A percentile compares a stretch with the other conserved stretches of the same genome.
Evolutionary conservation across 768 basidiomycete genomes (phyloP).

Genomic region (Thelephora aurantiotincta): DNA sequence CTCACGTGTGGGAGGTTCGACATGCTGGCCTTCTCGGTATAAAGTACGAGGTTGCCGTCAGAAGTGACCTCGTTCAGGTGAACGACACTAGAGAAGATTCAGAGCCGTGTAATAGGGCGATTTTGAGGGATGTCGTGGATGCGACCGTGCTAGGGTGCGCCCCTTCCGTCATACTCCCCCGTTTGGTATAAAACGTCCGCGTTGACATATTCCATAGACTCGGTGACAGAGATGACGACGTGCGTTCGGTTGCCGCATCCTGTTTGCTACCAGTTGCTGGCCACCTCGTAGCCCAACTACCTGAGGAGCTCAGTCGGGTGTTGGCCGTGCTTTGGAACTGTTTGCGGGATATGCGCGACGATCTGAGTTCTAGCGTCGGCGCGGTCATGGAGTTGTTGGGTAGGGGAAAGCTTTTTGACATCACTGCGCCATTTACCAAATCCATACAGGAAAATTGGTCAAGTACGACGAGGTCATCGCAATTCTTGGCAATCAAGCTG

Average conservation of each 20-base stretch:
- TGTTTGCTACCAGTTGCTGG: slow-evolving; percentile 82
- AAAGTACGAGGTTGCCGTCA: slow-evolving; percentile 95
- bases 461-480: slow-evolving; percentile 65
- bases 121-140: slow-evolving; percentile 75
- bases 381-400: slow-evolving; percentile 97
- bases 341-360: slow-evolving; percentile 87
- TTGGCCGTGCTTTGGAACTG: slow-evolving; percentile 85
- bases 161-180: no score
- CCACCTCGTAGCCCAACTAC: slow-evolving; percentile 63
- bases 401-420: slow-evolving; percentile 18
- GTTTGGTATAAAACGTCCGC: neutral
- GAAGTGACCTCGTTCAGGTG: slow-evolving; percentile 63
- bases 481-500: slow-evolving; percentile 51
- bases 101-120: slow-evolving; percentile 23
- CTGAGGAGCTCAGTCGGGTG: slow-evolving; percentile 56
- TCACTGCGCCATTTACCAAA: neutral
- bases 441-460: slow-evolving; percentile 59
- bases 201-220: slow-evolving; percentile 34
- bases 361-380: slow-evolving; percentile 90
- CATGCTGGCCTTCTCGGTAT: slow-evolving; percentile 96
- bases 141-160: slow-evolving; percentile 83
- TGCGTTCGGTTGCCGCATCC: slow-evolving; percentile 86
- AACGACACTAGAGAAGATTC: slow-evolving; percentile 4
- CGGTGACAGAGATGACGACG: slow-evolving; percentile 87
- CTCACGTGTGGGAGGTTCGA: slow-evolving; percentile 89